Conservation (phyloP, 2,329 filamentous ascomycete genomes). For the Colletotrichum agaves region DNA sequence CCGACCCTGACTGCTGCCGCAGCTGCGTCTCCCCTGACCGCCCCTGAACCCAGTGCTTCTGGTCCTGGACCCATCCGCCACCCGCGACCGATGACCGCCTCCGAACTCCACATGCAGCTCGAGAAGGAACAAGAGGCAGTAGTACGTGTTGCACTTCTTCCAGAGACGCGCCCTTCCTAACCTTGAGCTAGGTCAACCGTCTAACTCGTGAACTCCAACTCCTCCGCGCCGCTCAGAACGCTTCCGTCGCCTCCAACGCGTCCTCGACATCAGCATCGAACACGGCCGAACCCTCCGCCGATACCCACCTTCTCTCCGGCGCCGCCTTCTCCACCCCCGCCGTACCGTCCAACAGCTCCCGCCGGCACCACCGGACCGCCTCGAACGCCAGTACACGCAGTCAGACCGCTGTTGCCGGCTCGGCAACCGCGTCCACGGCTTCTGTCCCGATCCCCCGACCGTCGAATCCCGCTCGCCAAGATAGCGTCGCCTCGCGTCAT, state of each 20-base stretch:
- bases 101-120: constrained; percentile 87
- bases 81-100: constrained; percentile 86
- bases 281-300: constrained; percentile 56
- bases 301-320: constrained; percentile 65
- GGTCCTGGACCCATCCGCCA: constrained; percentile 83
- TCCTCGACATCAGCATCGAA: constrained; percentile 69
- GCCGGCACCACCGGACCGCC: constrained; percentile 67
- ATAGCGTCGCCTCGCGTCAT: constrained; percentile 64
- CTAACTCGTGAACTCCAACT: constrained; percentile 88
- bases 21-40: constrained; percentile 35
- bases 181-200: constrained; percentile 78
- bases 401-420: constrained; percentile 56
- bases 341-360: constrained; percentile 61
- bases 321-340: constrained; percentile 68
- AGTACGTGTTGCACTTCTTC: constrained; percentile 64
- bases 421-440: constrained; percentile 49
- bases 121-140: constrained; percentile 97
- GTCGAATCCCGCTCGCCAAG: constrained; percentile 60
- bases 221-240: constrained; percentile 78
- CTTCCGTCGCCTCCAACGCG: constrained; percentile 73
- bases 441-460: constrained; percentile 59
- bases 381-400: constrained; percentile 67
- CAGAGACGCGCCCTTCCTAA: neutral
- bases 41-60: constrained; percentile 51
- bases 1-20: constrained; percentile 45